Conservation (phyloP, 1,139 yeast genomes). For the Scheffersomyces lignicola region DNA sequence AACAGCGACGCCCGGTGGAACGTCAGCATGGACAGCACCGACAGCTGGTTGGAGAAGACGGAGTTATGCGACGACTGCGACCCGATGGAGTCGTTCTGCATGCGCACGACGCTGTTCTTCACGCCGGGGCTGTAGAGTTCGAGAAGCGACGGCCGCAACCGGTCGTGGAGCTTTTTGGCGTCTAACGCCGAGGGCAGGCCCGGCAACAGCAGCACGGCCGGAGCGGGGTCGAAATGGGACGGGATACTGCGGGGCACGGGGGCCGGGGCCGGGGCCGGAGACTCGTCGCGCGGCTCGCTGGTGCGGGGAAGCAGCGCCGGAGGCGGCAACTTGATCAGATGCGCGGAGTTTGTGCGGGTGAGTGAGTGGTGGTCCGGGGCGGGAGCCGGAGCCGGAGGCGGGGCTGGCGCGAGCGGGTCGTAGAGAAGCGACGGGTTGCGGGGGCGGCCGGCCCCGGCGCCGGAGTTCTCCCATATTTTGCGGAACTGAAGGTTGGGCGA, state of each 20-base stretch:
- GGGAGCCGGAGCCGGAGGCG: background rate
- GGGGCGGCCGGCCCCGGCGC: slow-evolving; percentile 17
- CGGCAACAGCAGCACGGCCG: background rate
- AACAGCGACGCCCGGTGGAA: slow-evolving; percentile 25
- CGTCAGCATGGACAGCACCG: slow-evolving; percentile 30
- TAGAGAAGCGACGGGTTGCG: slow-evolving; percentile 37
- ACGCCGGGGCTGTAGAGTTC: slow-evolving; percentile 28
- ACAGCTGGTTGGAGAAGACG: slow-evolving; percentile 34
- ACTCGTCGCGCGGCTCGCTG: slow-evolving; percentile 1
- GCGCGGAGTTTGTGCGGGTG: slow-evolving; percentile 8
- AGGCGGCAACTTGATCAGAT: slow-evolving; percentile 21
- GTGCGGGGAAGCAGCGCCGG: slow-evolving; percentile 16
- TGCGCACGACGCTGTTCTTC: background rate
- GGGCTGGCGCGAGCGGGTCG: slow-evolving; percentile 33
- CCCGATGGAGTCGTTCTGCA: slow-evolving; percentile 24
- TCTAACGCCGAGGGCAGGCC: background rate
- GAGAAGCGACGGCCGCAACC: slow-evolving; percentile 43
- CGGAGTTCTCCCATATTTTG: slow-evolving; percentile 36
- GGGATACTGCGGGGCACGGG: slow-evolving; percentile 10
- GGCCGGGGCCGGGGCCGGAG: background rate
- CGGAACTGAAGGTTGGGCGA: slow-evolving; percentile 37
- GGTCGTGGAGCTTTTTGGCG: slow-evolving; percentile 25
- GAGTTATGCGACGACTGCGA: slow-evolving; percentile 34
- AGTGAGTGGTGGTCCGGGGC: slow-evolving; percentile 6
- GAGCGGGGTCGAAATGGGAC: slow-evolving; percentile 5